Percentiles rank a stretch among this genome's conserved stretches.
phyloP scores from a whole-genome alignment of 2,329 filamentous ascomycete genomes.

The Cordyceps fumosorosea region DNA sequence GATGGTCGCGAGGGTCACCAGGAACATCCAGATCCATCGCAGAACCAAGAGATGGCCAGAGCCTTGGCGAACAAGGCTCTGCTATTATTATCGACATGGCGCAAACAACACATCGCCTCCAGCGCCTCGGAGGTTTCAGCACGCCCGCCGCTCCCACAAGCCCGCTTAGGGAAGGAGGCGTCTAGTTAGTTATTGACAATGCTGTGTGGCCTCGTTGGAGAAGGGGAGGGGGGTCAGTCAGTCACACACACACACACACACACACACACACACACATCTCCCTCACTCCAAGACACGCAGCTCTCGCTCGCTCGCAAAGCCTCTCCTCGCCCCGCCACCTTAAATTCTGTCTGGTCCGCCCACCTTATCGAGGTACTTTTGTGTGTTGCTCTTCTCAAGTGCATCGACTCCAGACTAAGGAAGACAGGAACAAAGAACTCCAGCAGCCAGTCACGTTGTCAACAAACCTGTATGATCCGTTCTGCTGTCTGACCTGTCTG shows the following conservation, averaged over 20 bases:
- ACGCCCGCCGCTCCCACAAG: no score
- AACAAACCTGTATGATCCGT: not conserved
- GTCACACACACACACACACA: not conserved
- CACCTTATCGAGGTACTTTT: not conserved
- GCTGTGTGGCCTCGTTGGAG: no score
- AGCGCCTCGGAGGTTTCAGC: no score
- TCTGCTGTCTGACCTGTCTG: not conserved
- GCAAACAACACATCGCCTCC: no score
- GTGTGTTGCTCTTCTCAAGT: not conserved
- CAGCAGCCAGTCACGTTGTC: not conserved
- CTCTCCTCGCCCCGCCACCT: not conserved
- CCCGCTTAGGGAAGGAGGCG: no score
- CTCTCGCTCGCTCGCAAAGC: not conserved
- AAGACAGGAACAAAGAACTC: not conserved
- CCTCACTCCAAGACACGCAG: slow-evolving; percentile 2
- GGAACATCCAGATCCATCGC: no score
- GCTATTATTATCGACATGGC: no score
- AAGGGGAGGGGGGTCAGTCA: not conserved
- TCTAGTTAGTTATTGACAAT: no score
- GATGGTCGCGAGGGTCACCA: no score
- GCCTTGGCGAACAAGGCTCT: no score
- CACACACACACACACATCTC: not conserved
- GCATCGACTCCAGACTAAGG: not conserved
- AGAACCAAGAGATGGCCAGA: no score
- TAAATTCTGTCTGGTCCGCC: not conserved